Evolutionary conservation across 768 basidiomycete species (phyloP).

Genomic region (Leucocoprinus birnbaumii): DNA sequence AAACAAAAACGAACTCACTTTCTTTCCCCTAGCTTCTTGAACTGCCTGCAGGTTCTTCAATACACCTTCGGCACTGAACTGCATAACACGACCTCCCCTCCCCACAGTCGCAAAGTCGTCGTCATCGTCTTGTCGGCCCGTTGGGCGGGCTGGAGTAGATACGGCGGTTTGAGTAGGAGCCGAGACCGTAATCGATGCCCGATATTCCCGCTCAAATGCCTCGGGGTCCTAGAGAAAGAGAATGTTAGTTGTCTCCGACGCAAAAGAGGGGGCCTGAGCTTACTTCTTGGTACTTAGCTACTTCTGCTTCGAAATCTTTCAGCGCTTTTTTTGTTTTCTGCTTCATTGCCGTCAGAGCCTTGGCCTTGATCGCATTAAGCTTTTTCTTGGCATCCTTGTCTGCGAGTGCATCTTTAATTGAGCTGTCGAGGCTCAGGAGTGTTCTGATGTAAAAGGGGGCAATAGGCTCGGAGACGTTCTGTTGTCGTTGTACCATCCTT

Average conservation of each 20-base stretch:
- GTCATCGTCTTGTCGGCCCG: slow-evolving; percentile 42
- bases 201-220: slow-evolving; percentile 78
- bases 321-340: slow-evolving; percentile 91
- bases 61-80: slow-evolving; percentile 80
- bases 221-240: slow-evolving; percentile 72
- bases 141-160: slow-evolving; percentile 33
- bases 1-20: slow-evolving; percentile 50
- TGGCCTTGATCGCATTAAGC: slow-evolving; percentile 92
- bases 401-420: slow-evolving; percentile 66
- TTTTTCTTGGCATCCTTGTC: slow-evolving; percentile 96
- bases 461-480: slow-evolving; percentile 81
- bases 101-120: slow-evolving; percentile 91
- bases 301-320: slow-evolving; percentile 84
- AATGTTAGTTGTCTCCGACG: background rate
- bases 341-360: slow-evolving; percentile 95
- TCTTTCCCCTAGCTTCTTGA: slow-evolving; percentile 93
- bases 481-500: slow-evolving; percentile 86
- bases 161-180: slow-evolving; percentile 30
- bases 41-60: slow-evolving; percentile 91
- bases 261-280: slow-evolving; percentile 17
- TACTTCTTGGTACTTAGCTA: slow-evolving; percentile 80
- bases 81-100: slow-evolving; percentile 81
- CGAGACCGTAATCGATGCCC: slow-evolving; percentile 45
- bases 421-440: slow-evolving; percentile 69
- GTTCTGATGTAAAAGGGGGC: slow-evolving; percentile 85